Evolutionary conservation across 495 filamentous ascomycete genomes (phyloP).

Genomic region (Penicillium cosmopolitanum): DNA sequence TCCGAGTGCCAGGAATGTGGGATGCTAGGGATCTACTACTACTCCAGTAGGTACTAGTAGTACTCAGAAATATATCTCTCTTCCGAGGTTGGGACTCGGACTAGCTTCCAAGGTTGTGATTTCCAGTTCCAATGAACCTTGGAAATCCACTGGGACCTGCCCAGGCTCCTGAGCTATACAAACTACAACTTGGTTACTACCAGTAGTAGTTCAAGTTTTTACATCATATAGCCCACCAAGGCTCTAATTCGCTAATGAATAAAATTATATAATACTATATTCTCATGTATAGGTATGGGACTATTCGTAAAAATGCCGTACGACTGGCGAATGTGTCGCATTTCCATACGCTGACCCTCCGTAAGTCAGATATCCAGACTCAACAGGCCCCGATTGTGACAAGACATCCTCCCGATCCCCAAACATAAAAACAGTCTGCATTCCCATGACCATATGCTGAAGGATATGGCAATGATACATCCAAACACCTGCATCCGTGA

Average conservation of each 20-base stretch:
- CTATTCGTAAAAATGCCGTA: conserved; percentile 23
- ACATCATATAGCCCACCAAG: background rate
- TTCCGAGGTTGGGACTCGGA: too few species aligned
- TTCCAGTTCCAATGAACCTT: too few species aligned
- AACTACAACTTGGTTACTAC: too few species aligned
- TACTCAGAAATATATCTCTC: too few species aligned
- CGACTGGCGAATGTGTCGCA: conserved; percentile 34
- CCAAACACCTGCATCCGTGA: conserved; percentile 60
- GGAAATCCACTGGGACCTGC: too few species aligned
- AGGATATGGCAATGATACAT: conserved; percentile 67
- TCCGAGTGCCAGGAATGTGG: background rate
- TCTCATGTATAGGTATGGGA: background rate
- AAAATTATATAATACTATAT: background rate
- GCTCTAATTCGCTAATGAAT: background rate
- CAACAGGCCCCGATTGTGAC: conserved; percentile 39
- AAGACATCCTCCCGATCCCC: conserved; percentile 49
- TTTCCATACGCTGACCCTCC: conserved; percentile 57
- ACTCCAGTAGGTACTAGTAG: too few species aligned
- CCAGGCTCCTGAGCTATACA: too few species aligned
- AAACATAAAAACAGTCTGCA: conserved; percentile 59
- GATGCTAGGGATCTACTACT: background rate
- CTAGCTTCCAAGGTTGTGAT: too few species aligned
- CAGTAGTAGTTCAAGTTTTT: background rate
- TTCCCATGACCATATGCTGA: conserved; percentile 59
- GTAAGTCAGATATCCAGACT: conserved; percentile 50